Conservation (phyloP, 2,329 filamentous ascomycete species). For the Chaetomiaceae sp. region DNA sequence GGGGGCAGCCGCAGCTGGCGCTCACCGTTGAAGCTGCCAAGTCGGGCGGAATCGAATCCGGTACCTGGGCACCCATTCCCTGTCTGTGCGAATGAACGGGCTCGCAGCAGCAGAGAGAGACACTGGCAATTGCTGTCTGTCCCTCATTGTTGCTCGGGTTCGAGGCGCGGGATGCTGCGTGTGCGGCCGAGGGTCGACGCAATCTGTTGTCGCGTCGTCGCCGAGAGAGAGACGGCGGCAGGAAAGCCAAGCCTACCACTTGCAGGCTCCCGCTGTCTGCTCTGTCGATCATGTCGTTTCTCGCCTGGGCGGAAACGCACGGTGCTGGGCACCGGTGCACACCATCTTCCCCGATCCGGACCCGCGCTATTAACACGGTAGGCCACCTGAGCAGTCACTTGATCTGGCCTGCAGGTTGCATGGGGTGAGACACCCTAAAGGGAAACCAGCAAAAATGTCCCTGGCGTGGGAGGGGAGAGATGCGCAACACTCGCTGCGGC, state of each 20-base stretch:
- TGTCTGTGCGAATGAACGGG: too few relatives aligned
- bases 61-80: not conserved
- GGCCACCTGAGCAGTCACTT: conserved; percentile 24
- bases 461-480: not conserved
- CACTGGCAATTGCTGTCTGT: too few relatives aligned
- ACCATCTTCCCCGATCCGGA: conserved; percentile 18
- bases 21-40: conserved; percentile 9
- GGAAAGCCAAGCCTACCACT: too few relatives aligned
- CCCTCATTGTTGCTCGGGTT: too few relatives aligned
- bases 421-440: conserved; percentile 18
- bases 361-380: conserved; percentile 17
- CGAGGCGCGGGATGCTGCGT: too few relatives aligned
- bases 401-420: conserved; percentile 25
- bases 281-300: not conserved
- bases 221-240: too few relatives aligned
- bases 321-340: conserved; percentile 11
- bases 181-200: too few relatives aligned
- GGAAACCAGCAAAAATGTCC: conserved; percentile 1
- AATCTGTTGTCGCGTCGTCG: too few relatives aligned
- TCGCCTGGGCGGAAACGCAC: not conserved
- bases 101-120: not conserved
- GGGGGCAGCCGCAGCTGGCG: conserved; percentile 5
- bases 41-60: conserved; percentile 10
- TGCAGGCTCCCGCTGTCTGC: not conserved
- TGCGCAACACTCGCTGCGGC: conserved; percentile 4